Percentiles rank a stretch among this genome's conserved stretches.
Conservation (phyloP, 2,329 filamentous ascomycete genomes). For the Macrophomina phaseolina region DNA sequence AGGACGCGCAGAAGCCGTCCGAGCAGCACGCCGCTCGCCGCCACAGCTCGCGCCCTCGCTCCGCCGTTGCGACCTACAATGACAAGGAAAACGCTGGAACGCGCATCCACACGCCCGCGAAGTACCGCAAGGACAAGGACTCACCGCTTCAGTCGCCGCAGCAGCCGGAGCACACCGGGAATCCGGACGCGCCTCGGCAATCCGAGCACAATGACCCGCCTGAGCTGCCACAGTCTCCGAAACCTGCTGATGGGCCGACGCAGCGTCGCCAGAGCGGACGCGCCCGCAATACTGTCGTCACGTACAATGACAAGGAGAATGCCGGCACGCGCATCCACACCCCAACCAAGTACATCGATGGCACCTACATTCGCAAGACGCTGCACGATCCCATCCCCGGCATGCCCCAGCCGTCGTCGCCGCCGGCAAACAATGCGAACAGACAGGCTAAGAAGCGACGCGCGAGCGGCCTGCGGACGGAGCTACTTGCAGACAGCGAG, state of each 20-base stretch:
- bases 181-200: conserved; percentile 30
- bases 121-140: conserved; percentile 41
- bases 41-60: conserved; percentile 62
- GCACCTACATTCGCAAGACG: conserved; percentile 27
- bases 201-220: conserved; percentile 36
- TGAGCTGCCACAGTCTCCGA: conserved; percentile 30
- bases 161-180: neutral
- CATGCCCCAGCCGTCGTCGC: neutral
- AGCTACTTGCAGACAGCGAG: conserved; percentile 11
- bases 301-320: conserved; percentile 71
- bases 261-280: conserved; percentile 58
- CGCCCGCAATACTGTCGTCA: conserved; percentile 60
- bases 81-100: conserved; percentile 67
- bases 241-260: conserved; percentile 35
- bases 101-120: conserved; percentile 61
- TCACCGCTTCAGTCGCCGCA: conserved; percentile 18
- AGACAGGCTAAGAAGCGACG: neutral
- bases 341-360: conserved; percentile 50
- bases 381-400: conserved; percentile 33
- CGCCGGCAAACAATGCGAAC: neutral
- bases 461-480: conserved; percentile 10
- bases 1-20: conserved; percentile 36
- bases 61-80: conserved; percentile 69
- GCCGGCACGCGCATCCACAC: conserved; percentile 67
- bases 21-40: conserved; percentile 23